Conservation (phyloP, 2,329 filamentous ascomycete genomes). For the Calonectria pteridis region DNA sequence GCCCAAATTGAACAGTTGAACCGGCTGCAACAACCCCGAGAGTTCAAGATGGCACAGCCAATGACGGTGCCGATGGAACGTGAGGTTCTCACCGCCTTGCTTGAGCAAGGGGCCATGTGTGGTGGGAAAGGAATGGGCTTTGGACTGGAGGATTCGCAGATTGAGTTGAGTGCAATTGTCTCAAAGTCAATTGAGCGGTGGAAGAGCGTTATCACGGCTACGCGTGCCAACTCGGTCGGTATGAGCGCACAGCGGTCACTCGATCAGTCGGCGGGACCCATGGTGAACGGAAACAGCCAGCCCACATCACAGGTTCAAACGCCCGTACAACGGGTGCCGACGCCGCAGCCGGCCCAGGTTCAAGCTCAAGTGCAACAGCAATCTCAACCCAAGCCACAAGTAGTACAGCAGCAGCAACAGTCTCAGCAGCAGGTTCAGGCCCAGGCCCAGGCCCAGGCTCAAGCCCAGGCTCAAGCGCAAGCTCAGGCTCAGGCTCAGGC, state of each 20-base stretch:
- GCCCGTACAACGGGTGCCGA: conserved; percentile 33
- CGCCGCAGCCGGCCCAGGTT: conserved; percentile 16
- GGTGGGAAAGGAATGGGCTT: conserved; percentile 58
- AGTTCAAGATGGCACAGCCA: conserved; percentile 67
- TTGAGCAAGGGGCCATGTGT: conserved; percentile 57
- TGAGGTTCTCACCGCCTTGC: conserved; percentile 60
- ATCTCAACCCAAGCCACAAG: conserved; percentile 15
- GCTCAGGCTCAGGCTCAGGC: conserved; percentile 26
- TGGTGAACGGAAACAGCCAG: conserved; percentile 33
- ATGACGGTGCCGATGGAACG: conserved; percentile 65
- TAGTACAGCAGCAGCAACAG: conserved; percentile 31
- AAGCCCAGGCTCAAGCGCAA: conserved; percentile 13
- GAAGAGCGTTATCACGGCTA: conserved; percentile 70
- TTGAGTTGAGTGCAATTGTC: conserved; percentile 65
- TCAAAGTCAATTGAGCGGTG: conserved; percentile 70
- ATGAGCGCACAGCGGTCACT: conserved; percentile 65
- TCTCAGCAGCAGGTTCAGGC: conserved; percentile 23
- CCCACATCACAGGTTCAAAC: conserved; percentile 37
- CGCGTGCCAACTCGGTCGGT: conserved; percentile 57
- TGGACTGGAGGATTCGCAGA: conserved; percentile 62
- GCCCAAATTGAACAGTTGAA: conserved; percentile 71
- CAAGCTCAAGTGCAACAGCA: conserved; percentile 37
- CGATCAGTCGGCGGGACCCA: conserved; percentile 48
- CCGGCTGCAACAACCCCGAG: conserved; percentile 69
- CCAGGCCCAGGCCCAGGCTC: conserved; percentile 26